A percentile compares a stretch with the other conserved stretches of the same genome.
phyloP scores from a whole-genome alignment of 768 basidiomycete genomes.

The Russula brevipes region DNA sequence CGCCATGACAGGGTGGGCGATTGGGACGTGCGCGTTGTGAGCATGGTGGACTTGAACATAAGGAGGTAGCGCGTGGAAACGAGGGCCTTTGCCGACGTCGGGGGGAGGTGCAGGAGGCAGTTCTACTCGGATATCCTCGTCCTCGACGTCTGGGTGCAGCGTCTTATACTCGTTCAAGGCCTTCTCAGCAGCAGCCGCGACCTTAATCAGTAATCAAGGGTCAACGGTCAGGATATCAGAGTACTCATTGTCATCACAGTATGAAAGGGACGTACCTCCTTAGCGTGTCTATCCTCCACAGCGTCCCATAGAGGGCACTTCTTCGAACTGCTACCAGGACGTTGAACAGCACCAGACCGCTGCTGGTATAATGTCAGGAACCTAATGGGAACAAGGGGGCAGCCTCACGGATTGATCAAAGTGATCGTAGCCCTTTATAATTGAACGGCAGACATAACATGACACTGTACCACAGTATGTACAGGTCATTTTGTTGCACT shows the following conservation, averaged over 20 bases:
- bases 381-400: neutral
- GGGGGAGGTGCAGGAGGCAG: conserved; percentile 36
- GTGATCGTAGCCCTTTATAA: conserved; percentile 74
- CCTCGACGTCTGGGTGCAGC: conserved; percentile 58
- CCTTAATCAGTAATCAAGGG: conserved; percentile 38
- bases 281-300: conserved; percentile 57
- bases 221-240: neutral
- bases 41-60: conserved; percentile 21
- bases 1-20: conserved; percentile 17
- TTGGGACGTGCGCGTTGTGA: conserved; percentile 13
- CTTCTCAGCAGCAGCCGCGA: conserved; percentile 58
- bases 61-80: neutral
- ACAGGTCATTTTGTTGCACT: conserved; percentile 94
- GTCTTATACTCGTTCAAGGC: conserved; percentile 59
- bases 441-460: conserved; percentile 78
- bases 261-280: conserved; percentile 46
- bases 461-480: conserved; percentile 66
- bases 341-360: conserved; percentile 14
- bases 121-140: conserved; percentile 59
- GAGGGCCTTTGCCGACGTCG: neutral
- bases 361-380: neutral
- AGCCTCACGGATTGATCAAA: conserved; percentile 44
- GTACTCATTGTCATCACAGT: neutral
- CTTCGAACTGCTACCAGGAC: conserved; percentile 21
- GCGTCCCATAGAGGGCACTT: conserved; percentile 69